phyloP scores from a whole-genome alignment of 495 filamentous ascomycete genomes.

The Penicillium riverlandense region DNA sequence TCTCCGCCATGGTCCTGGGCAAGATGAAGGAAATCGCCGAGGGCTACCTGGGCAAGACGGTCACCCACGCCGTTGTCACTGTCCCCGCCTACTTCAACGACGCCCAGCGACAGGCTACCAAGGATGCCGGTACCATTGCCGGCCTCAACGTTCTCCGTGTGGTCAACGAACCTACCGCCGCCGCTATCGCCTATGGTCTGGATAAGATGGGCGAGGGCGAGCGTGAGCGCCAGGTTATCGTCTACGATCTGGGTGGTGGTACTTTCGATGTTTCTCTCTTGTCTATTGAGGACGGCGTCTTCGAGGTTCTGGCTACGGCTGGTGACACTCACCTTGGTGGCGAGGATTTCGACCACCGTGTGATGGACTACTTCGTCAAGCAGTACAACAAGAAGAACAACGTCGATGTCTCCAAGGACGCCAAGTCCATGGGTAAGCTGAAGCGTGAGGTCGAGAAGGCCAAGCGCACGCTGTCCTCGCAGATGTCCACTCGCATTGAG shows the following conservation, averaged over 20 bases:
- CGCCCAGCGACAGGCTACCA: conserved; percentile 95
- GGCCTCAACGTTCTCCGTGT: conserved; percentile 96
- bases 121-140: conserved; percentile 92
- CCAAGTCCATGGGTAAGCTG: conserved; percentile 99
- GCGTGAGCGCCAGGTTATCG: conserved; percentile 81
- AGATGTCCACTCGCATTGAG: conserved; percentile 97
- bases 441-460: conserved; percentile 99
- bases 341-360: conserved; percentile 98
- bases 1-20: conserved; percentile 79
- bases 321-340: conserved; percentile 99
- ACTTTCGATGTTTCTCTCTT: conserved; percentile 99
- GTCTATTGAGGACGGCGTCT: conserved; percentile 93
- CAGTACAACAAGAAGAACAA: conserved; percentile 98
- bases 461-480: conserved; percentile 97
- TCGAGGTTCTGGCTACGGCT: conserved; percentile 95
- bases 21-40: conserved; percentile 99
- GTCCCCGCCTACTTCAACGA: conserved; percentile 99
- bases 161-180: conserved; percentile 90
- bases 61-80: conserved; percentile 94
- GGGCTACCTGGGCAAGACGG: conserved; percentile 86
- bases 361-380: conserved; percentile 97
- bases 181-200: conserved; percentile 81
- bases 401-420: conserved; percentile 86
- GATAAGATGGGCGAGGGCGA: conserved; percentile 61
- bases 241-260: conserved; percentile 99